A percentile compares a stretch with the other conserved stretches of the same genome.
phyloP scores from a whole-genome alignment of 805 yeast genomes.

The Metschnikowia colocasiae region DNA sequence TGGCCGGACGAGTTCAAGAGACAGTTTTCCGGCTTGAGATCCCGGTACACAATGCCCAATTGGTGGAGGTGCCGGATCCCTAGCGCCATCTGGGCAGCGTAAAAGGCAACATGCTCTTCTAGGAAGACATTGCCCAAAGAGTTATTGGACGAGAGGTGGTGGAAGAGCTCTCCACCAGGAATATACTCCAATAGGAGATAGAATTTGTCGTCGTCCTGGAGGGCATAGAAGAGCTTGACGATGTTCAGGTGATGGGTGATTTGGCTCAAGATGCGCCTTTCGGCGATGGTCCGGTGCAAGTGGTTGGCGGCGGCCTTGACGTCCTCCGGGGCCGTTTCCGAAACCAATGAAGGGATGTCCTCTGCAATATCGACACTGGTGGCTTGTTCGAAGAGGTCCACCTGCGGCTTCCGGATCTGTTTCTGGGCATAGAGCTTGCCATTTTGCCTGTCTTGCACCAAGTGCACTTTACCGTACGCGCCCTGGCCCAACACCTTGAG shows the following conservation, averaged over 20 bases:
- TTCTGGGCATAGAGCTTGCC: slow-evolving; percentile 43
- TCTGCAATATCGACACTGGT: slow-evolving; percentile 11
- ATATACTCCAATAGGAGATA: slow-evolving; percentile 43
- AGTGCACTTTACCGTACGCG: slow-evolving; percentile 41
- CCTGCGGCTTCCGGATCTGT: slow-evolving; percentile 34
- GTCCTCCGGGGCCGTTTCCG: slow-evolving; percentile 4
- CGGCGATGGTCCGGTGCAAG: slow-evolving; percentile 20
- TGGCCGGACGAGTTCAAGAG: slow-evolving; percentile 75
- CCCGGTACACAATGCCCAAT: slow-evolving; percentile 82
- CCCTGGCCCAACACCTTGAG: slow-evolving; percentile 44
- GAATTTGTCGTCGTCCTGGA: slow-evolving; percentile 42
- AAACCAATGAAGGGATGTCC: slow-evolving; percentile 21
- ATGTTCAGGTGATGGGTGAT: slow-evolving; percentile 45
- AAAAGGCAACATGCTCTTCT: slow-evolving; percentile 66
- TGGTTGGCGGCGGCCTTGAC: slow-evolving; percentile 12
- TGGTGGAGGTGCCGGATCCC: slow-evolving; percentile 74
- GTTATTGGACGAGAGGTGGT: slow-evolving; percentile 33
- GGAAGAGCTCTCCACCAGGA: slow-evolving; percentile 45
- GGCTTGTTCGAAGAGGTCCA: slow-evolving; percentile 23
- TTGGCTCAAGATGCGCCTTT: slow-evolving; percentile 16
- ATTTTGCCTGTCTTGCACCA: slow-evolving; percentile 36
- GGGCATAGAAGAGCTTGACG: slow-evolving; percentile 42
- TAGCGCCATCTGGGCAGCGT: slow-evolving; percentile 74
- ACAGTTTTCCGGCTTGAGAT: slow-evolving; percentile 87
- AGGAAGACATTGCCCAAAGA: slow-evolving; percentile 45